Evolutionary conservation across 306 rosid species (phyloP), one percentile per base, ranked within the genome.

Genomic region (Psophocarpus tetragonolobus): DNA sequence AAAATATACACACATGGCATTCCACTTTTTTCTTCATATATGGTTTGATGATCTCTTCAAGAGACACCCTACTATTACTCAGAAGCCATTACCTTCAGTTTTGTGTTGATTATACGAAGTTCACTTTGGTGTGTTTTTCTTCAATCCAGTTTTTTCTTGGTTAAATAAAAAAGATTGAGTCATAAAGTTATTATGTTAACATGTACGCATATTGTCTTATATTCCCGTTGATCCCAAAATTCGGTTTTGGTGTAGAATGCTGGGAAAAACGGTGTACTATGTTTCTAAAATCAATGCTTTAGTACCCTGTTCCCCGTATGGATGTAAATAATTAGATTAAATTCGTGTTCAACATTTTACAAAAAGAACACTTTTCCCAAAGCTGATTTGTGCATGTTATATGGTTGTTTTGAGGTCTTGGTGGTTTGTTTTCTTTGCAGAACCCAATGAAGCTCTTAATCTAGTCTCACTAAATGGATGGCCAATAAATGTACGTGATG

Each of bases 401-500:
- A 3, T 13, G 68, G 35, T 53, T 53, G 14, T 44, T 66, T 38
- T 47, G 61, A 60, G 48, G 56, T 65, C 51, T 68, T 56, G 63
- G 69, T 78, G 68, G 61, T 50, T 53, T 8, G 6, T 62, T 63
- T 71, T 74, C 38, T 73, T 71, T 80, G 74, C 87, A 88, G 95
- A 71, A 61, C 67, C 44, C 47, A 32, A 21, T 56, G 58, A 80
- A 66, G 84, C 66, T 77, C 74, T 67, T 67, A 75, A 68, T 66
- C 45, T 44, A 38, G 74, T 44, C 63, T 68, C 68, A 12, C 47
- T 12, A 42, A 48, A 68, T 56, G 86, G 79, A 76, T 51, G 65
- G 84, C 88, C 85, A 78, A 18, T 58, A 63, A 73, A 79, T 71
- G 92, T 90, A 74, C 68, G 88, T 75, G 77, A 12, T 44, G 38